Evolutionary conservation across 1,284 basidiomycete genomes (phyloP).

Genomic region (Pyrrhoderma lamaoense): DNA sequence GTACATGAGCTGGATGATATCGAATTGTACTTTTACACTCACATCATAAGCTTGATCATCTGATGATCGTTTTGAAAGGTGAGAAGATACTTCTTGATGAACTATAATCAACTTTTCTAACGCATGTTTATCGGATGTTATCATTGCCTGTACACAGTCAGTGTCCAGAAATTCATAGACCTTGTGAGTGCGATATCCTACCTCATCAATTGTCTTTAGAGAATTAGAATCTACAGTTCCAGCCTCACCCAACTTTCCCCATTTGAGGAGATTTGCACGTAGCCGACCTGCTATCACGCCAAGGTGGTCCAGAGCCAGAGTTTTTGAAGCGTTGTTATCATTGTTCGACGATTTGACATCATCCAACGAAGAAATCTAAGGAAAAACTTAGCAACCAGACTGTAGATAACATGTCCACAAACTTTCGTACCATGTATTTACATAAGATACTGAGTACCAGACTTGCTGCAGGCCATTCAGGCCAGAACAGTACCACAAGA

Average conservation of each 20-base stretch:
- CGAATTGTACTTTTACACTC: slow-evolving; percentile 21
- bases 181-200: slow-evolving; percentile 23
- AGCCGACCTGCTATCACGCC: slow-evolving; percentile 86
- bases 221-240: slow-evolving; percentile 21
- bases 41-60: slow-evolving; percentile 78
- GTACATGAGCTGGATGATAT: slow-evolving; percentile 9
- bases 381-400: not conserved
- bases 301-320: slow-evolving; percentile 86
- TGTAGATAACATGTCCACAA: not conserved
- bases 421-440: slow-evolving; percentile 67
- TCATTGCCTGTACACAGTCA: slow-evolving; percentile 43
- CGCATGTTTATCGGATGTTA: slow-evolving; percentile 41
- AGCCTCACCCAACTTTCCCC: slow-evolving; percentile 31
- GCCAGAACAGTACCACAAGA: slow-evolving; percentile 84
- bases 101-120: slow-evolving; percentile 51
- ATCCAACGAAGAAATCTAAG: slow-evolving; percentile 67
- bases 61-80: slow-evolving; percentile 59
- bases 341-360: slow-evolving; percentile 64
- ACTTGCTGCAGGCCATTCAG: slow-evolving; percentile 94
- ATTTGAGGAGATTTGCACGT: slow-evolving; percentile 51
- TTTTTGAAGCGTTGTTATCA: slow-evolving; percentile 79
- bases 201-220: slow-evolving; percentile 66
- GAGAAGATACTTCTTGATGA: slow-evolving; percentile 56
- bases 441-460: slow-evolving; percentile 72
- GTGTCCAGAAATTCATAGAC: not conserved